A percentile compares a stretch with the other conserved stretches of the same genome.
Evolutionary conservation across 495 filamentous ascomycete genomes (phyloP).

Genomic region (Penicillium daleae): DNA sequence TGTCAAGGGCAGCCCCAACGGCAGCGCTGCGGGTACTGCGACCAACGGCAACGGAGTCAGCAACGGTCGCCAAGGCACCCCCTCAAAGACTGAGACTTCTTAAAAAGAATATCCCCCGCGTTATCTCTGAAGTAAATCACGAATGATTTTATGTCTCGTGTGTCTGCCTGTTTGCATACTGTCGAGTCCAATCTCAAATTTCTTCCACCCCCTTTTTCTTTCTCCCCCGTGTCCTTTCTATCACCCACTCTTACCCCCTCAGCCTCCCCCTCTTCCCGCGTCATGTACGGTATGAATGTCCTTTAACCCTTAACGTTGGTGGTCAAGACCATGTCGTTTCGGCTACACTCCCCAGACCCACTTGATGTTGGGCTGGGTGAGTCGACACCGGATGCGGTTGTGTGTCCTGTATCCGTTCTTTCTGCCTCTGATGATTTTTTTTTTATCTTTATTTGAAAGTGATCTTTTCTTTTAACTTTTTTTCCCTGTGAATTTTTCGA

Average conservation of each 20-base stretch:
- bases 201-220: conserved; percentile 16
- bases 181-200: neutral
- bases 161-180: neutral
- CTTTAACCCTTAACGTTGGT: conserved; percentile 1
- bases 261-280: conserved; percentile 14
- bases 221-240: conserved; percentile 19
- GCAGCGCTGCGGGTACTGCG: conserved; percentile 39
- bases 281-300: conserved; percentile 40
- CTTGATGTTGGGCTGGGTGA: conserved; percentile 2
- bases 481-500: conserved; percentile 33
- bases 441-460: conserved; percentile 22
- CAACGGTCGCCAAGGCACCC: conserved; percentile 35
- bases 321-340: conserved; percentile 2
- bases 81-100: conserved; percentile 41
- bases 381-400: conserved; percentile 3
- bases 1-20: conserved; percentile 48
- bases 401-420: conserved; percentile 32
- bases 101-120: conserved; percentile 21
- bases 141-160: conserved; percentile 4
- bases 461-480: conserved; percentile 26
- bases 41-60: conserved; percentile 37
- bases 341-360: neutral
- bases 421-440: conserved; percentile 33
- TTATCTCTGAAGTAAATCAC: conserved; percentile 10
- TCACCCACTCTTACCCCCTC: neutral